phyloP scores from a whole-genome alignment of 208 protist genomes.

The Leishmania lainsoni region DNA sequence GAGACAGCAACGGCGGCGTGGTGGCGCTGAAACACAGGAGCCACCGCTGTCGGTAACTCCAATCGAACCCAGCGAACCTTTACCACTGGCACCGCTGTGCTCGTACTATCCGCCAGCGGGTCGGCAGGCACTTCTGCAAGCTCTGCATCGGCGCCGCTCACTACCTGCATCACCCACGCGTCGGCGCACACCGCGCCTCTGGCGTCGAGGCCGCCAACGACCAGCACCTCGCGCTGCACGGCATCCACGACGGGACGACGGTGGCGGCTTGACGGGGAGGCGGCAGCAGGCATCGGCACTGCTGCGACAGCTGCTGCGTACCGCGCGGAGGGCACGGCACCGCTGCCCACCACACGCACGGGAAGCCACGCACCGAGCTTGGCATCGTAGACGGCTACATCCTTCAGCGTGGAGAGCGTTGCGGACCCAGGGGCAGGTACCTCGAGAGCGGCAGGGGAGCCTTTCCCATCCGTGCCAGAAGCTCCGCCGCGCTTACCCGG shows the following conservation, averaged over 20 bases:
- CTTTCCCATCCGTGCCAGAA: slow-evolving; percentile 2
- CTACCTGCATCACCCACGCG: slow-evolving; percentile 68
- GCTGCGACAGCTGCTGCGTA: slow-evolving; percentile 57
- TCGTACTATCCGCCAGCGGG: not conserved
- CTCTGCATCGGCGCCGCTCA: slow-evolving; percentile 21
- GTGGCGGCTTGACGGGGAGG: not conserved
- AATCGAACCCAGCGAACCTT: slow-evolving; percentile 31
- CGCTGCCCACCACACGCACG: slow-evolving; percentile 48
- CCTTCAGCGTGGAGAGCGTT: slow-evolving; percentile 26
- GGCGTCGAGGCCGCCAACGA: slow-evolving; percentile 72
- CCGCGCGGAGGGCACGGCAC: slow-evolving; percentile 34
- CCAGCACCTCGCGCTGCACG: slow-evolving; percentile 50
- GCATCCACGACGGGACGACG: slow-evolving; percentile 17
- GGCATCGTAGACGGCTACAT: slow-evolving; percentile 57
- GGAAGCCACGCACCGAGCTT: slow-evolving; percentile 47
- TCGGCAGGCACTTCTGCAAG: slow-evolving; percentile 18
- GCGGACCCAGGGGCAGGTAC: slow-evolving; percentile 6
- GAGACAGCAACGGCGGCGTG: slow-evolving; percentile 48
- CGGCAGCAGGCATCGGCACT: slow-evolving; percentile 33
- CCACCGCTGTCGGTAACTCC: not conserved
- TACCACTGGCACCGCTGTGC: slow-evolving; percentile 9
- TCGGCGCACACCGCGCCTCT: slow-evolving; percentile 53
- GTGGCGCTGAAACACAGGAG: slow-evolving; percentile 22
- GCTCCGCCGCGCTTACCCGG: slow-evolving; percentile 17
- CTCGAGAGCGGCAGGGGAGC: slow-evolving; percentile 3